Base-by-base conservation (phyloP, 176 grass and related monocot species). In the Olyra latifolia region DNA sequence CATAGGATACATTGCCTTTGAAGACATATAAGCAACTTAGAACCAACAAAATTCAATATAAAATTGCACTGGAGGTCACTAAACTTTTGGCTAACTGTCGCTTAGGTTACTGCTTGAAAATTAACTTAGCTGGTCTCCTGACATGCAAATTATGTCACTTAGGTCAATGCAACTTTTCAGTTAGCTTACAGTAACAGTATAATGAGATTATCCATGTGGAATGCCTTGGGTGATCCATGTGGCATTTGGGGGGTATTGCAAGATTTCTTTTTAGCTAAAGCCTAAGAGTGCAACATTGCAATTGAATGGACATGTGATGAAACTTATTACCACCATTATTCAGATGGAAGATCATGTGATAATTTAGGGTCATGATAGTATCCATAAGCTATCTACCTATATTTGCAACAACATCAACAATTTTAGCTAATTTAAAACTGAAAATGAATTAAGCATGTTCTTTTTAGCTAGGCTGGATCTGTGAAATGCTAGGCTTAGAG, bases 21-120 rank as follows among this genome's bases (percentile, higher is more conserved):
- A n/a, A n/a, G n/a, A n/a, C n/a, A n/a, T n/a, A 28, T 53, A 88
- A 42, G 74, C 28, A 75, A 83, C 32, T 44, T 83, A 66, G 64
- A 74, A 72, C 50, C 6, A 52, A 44, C 8, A 86, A 81, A 78
- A 20, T 13, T 47, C 20, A 70, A 69, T 13, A 69, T 14, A 69
- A 69, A 72, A 75, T 28, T 57, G 10, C 7, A 50, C 42, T 47
- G 25, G 17, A 41, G 10, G 76, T 52, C 53, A 43, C 43, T 60
- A 70, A 81, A 64, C 49, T 32, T 58, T 11, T 75, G 39, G 4
- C 4, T 7, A 84, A 84, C n/a, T 75, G 42, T 4, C 16, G 46
- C 1, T 58, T 62, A 53, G 22, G 44, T 27, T 54, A 23, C 14
- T 27, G 66, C 2, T 30, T 20, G 13, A 29, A 45, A 69, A 20